phyloP scores from a whole-genome alignment of 2,329 filamentous ascomycete species.

The Stachybotrys echinatus region DNA sequence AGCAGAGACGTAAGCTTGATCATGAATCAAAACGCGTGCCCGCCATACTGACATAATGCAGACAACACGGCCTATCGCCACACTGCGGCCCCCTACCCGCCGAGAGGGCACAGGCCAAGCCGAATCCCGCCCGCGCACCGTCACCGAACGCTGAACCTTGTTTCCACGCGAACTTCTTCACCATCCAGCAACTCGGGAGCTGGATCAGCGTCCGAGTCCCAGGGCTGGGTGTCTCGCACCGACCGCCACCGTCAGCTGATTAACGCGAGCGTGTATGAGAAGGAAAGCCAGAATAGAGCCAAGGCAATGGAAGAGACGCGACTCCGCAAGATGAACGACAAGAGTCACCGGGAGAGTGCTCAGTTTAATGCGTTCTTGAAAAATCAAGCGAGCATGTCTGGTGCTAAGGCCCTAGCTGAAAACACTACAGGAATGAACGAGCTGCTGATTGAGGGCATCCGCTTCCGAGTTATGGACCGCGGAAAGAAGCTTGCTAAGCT shows the following conservation, averaged over 20 bases:
- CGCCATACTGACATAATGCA: constrained; percentile 5
- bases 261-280: constrained; percentile 72
- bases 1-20: constrained; percentile 34
- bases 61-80: constrained; percentile 27
- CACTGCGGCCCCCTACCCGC: constrained; percentile 24
- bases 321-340: constrained; percentile 48
- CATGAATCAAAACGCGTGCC: too few species aligned
- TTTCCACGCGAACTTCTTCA: constrained; percentile 30
- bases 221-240: constrained; percentile 62
- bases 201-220: constrained; percentile 22
- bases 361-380: constrained; percentile 40
- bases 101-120: constrained; percentile 28
- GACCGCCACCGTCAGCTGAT: constrained; percentile 80
- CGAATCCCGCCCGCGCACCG: constrained; percentile 32
- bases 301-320: constrained; percentile 69
- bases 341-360: constrained; percentile 52
- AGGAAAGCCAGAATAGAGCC: constrained; percentile 61
- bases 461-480: constrained; percentile 67
- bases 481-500: constrained; percentile 78
- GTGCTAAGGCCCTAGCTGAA: not conserved
- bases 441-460: constrained; percentile 64
- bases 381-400: constrained; percentile 15
- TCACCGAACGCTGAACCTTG: constrained; percentile 60
- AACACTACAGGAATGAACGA: constrained; percentile 45
- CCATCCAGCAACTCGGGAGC: constrained; percentile 30